These are phyloP conservation scores for Cordyceps cicadae DNA, from an alignment of 2,329 filamentous ascomycete species.

Conservation along the genomic window DNA sequence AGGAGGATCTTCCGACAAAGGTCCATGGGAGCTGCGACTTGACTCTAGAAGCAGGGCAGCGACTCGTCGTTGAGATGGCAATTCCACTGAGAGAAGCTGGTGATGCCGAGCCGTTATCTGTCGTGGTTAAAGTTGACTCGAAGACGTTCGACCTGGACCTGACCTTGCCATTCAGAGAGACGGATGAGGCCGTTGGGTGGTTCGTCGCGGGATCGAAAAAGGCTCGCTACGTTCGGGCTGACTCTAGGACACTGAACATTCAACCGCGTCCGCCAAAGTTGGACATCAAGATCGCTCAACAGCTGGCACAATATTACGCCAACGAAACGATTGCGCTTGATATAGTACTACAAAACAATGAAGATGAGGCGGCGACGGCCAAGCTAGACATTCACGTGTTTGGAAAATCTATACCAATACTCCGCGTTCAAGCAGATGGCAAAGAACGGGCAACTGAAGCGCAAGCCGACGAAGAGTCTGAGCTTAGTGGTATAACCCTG, in stretches of 20 bases:
- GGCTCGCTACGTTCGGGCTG: conserved; percentile 39
- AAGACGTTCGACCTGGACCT: conserved; percentile 61
- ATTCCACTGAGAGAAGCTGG: conserved; percentile 74
- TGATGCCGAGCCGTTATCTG: conserved; percentile 58
- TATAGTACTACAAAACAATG: conserved; percentile 69
- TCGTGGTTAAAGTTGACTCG: conserved; percentile 54
- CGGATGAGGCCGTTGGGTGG: conserved; percentile 40
- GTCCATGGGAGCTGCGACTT: conserved; percentile 55
- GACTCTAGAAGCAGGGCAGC: conserved; percentile 57
- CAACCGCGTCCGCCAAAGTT: conserved; percentile 89
- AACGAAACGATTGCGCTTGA: conserved; percentile 65
- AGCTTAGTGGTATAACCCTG: conserved; percentile 33
- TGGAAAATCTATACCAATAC: conserved; percentile 45
- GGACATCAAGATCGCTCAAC: conserved; percentile 57
- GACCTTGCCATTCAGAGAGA: conserved; percentile 44
- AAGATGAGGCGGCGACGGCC: conserved; percentile 69
- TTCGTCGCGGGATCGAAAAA: conserved; percentile 35
- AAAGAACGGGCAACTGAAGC: conserved; percentile 26
- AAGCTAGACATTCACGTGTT: conserved; percentile 61
- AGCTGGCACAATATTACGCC: conserved; percentile 70
- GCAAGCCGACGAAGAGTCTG: conserved; percentile 32
- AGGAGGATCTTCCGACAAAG: conserved; percentile 25
- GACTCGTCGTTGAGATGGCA: conserved; percentile 61
- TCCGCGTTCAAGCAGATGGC: conserved; percentile 33
- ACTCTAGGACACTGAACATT: conserved; percentile 56